Evolutionary conservation across 2,329 filamentous ascomycete genomes (phyloP).

Genomic region (Fusarium brevicatenulatum): DNA sequence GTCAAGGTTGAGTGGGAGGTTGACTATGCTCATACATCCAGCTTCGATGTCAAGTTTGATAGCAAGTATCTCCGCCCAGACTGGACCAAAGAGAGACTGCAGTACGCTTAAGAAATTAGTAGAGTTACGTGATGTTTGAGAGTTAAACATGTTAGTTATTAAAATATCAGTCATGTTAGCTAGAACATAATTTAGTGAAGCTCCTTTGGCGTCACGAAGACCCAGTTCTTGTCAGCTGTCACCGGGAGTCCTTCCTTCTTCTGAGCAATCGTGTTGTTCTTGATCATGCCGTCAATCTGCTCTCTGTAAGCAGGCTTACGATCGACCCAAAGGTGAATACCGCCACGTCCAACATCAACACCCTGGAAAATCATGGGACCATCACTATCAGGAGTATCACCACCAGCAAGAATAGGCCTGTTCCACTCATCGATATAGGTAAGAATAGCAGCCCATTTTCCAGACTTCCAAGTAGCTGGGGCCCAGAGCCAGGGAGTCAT

Average conservation of each 20-base stretch:
- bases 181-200: conserved; percentile 38
- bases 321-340: conserved; percentile 56
- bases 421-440: conserved; percentile 57
- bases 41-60: conserved; percentile 62
- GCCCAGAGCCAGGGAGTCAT: conserved; percentile 56
- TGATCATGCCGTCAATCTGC: conserved; percentile 52
- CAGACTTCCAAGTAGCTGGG: conserved; percentile 56
- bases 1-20: conserved; percentile 61
- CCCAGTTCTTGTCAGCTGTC: conserved; percentile 58
- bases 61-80: conserved; percentile 59
- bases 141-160: neutral
- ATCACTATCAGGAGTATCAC: conserved; percentile 57
- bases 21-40: conserved; percentile 64
- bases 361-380: conserved; percentile 58
- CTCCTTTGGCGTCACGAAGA: conserved; percentile 53
- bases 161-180: neutral
- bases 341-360: conserved; percentile 54
- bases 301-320: conserved; percentile 49
- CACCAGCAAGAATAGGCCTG: conserved; percentile 53
- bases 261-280: conserved; percentile 49
- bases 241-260: conserved; percentile 49
- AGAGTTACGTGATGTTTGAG: neutral
- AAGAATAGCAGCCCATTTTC: conserved; percentile 57
- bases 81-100: conserved; percentile 56
- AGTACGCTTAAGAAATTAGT: conserved; percentile 45